phyloP scores from a whole-genome alignment of 306 rosid genomes.

The Glycine latifolia region DNA sequence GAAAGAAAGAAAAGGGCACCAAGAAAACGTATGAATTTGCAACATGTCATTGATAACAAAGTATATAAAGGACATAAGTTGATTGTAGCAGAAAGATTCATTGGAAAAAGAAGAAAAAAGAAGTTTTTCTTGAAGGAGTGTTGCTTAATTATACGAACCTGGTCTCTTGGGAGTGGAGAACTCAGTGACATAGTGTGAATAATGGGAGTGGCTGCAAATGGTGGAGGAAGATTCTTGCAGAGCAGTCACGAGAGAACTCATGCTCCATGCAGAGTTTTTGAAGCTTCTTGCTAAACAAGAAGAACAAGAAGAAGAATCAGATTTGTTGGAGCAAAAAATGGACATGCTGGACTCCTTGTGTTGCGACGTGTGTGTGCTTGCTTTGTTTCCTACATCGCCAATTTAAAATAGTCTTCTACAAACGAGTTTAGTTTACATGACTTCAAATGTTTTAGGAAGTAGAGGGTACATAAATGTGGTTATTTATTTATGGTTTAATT shows the following conservation, averaged over 20 bases:
- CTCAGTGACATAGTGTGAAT: constrained; percentile 35
- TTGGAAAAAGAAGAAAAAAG: neutral
- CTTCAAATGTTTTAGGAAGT: neutral
- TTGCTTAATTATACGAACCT: constrained; percentile 38
- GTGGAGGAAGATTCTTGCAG: constrained; percentile 59
- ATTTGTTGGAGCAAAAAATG: neutral
- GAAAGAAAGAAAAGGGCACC: neutral
- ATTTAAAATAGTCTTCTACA: neutral
- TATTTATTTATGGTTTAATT: too few relatives aligned
- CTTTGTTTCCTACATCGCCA: neutral
- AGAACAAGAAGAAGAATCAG: neutral
- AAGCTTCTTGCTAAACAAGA: constrained; percentile 33
- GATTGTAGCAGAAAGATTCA: neutral
- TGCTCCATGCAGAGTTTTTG: constrained; percentile 49
- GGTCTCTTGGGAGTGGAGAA: constrained; percentile 60
- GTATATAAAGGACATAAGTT: too few relatives aligned
- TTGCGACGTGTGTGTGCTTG: neutral
- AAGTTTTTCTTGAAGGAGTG: constrained; percentile 20
- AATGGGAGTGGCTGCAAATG: constrained; percentile 40
- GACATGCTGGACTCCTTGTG: constrained; percentile 2
- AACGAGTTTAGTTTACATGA: neutral
- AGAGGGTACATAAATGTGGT: neutral
- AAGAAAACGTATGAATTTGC: neutral
- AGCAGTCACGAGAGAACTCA: constrained; percentile 54
- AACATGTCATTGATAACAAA: neutral